A percentile compares a stretch with the other conserved stretches of the same genome.
These are phyloP conservation scores for Tulasnella sp. DNA, from an alignment of 768 basidiomycete species.

Conservation along the genomic window DNA sequence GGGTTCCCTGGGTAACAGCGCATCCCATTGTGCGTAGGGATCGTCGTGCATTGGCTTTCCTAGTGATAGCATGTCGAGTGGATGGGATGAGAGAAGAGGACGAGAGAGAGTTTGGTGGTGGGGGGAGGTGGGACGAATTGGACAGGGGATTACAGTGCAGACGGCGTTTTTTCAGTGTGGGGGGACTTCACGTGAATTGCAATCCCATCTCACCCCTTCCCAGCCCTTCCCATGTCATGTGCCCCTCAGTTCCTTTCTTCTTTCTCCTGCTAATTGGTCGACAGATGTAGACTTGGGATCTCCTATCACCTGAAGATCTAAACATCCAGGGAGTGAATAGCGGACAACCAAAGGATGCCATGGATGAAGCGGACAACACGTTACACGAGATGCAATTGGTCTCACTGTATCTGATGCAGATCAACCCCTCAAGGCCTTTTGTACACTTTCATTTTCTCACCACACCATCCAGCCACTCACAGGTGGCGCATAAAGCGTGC, in stretches of 20 bases:
- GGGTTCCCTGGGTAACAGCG: neutral
- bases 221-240: neutral
- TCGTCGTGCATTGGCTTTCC: neutral
- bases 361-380: too few species aligned
- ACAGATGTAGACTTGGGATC: neutral
- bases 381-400: too few species aligned
- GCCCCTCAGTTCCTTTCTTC: neutral
- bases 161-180: neutral
- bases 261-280: neutral
- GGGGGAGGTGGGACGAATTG: neutral
- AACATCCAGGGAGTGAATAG: neutral
- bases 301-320: neutral
- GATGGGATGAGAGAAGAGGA: neutral
- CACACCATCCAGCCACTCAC: neutral
- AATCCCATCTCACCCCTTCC: neutral
- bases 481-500: neutral
- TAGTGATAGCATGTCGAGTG: neutral
- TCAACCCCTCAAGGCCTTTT: neutral
- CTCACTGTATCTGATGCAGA: neutral
- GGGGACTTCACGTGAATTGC: neutral
- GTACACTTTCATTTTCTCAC: neutral
- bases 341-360: too few species aligned
- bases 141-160: neutral
- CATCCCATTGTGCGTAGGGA: constrained; percentile 5
- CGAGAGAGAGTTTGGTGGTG: neutral